Evolutionary conservation across 345 rosid species (phyloP).

Genomic region (Kandelia obovata): DNA sequence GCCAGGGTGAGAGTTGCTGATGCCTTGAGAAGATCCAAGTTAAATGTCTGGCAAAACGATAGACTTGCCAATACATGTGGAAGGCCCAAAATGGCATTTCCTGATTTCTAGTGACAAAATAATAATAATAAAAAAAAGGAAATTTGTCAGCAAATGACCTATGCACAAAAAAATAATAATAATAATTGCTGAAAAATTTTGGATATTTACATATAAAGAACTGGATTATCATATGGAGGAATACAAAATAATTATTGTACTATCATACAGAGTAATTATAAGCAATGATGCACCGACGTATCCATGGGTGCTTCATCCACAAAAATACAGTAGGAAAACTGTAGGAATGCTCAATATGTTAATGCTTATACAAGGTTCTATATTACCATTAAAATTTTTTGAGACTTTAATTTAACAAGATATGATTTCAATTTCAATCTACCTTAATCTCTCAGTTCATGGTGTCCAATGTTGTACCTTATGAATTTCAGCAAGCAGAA

Average conservation of each 20-base stretch:
- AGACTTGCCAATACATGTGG: constrained; percentile 93
- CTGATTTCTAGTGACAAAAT: constrained; percentile 65
- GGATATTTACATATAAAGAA: not conserved
- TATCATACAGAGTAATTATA: no score
- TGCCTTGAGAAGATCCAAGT: constrained; percentile 95
- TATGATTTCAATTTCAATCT: not conserved
- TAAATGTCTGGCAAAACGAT: constrained; percentile 89
- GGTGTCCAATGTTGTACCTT: constrained; percentile 42
- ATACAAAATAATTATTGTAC: not conserved
- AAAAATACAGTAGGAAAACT: no score
- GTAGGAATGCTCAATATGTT: no score
- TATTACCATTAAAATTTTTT: no score
- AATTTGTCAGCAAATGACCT: constrained; percentile 4
- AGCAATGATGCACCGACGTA: no score
- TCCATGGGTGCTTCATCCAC: no score
- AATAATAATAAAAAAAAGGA: not conserved
- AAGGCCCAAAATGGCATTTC: constrained; percentile 89
- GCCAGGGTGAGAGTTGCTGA: constrained; percentile 89
- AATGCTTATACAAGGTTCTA: no score
- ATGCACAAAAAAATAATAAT: not conserved
- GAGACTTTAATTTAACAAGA: not conserved
- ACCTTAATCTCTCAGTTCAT: not conserved
- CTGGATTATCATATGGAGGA: not conserved
- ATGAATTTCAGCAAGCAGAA: constrained; percentile 94
- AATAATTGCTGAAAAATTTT: no score